These are phyloP conservation scores for Chaetomidium leptoderma DNA, from an alignment of 495 filamentous ascomycete genomes.

Conservation along the genomic window DNA sequence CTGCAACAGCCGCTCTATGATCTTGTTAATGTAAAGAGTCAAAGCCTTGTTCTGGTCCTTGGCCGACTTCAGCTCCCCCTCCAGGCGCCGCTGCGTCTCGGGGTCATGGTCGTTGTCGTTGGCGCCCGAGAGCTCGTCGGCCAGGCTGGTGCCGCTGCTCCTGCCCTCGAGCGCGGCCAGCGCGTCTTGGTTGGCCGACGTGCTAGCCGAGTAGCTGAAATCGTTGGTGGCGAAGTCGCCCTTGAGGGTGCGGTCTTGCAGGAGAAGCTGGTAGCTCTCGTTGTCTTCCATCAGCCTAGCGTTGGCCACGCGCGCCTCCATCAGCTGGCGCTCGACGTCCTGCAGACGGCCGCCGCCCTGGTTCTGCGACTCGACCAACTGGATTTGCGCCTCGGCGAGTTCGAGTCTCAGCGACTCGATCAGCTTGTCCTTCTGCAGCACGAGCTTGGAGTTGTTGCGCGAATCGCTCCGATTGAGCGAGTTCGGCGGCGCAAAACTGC, in stretches of 20 bases:
- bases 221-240: conserved; percentile 86
- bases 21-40: conserved; percentile 95
- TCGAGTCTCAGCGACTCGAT: conserved; percentile 90
- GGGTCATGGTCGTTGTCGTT: conserved; percentile 53
- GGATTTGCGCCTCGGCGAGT: conserved; percentile 91
- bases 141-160: conserved; percentile 60
- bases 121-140: conserved; percentile 77
- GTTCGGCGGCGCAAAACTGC: conserved; percentile 84
- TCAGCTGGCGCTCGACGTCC: conserved; percentile 79
- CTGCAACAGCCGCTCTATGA: conserved; percentile 88
- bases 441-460: conserved; percentile 76
- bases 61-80: conserved; percentile 71
- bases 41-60: conserved; percentile 96
- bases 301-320: conserved; percentile 90
- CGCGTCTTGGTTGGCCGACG: conserved; percentile 51
- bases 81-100: conserved; percentile 60
- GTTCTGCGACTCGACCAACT: conserved; percentile 91
- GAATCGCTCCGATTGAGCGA: conserved; percentile 76
- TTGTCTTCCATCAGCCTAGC: conserved; percentile 97
- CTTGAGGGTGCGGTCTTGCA: conserved; percentile 88
- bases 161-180: conserved; percentile 53
- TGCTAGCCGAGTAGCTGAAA: conserved; percentile 60
- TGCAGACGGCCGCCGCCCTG: conserved; percentile 77
- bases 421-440: conserved; percentile 91
- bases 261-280: conserved; percentile 91